phyloP scores from a whole-genome alignment of 306 rosid species.

The Quercus aquifolioides region DNA sequence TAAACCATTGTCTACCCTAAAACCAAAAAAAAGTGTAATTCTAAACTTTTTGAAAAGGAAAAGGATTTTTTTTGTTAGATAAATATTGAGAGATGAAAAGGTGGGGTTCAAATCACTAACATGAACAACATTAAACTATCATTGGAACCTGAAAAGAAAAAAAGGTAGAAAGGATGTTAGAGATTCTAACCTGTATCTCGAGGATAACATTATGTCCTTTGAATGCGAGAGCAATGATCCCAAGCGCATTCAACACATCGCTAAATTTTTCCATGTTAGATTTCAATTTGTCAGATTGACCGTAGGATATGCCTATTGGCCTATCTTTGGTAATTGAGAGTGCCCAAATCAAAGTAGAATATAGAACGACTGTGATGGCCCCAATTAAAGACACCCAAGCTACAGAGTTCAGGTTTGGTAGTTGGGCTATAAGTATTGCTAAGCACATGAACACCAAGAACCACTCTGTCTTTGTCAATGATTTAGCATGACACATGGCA shows the following conservation, averaged over 20 bases:
- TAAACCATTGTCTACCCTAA: no score
- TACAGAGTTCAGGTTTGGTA: conserved; percentile 61
- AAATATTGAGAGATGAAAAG: no score
- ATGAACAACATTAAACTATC: no score
- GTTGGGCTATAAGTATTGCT: conserved; percentile 50
- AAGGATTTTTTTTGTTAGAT: no score
- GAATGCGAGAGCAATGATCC: conserved; percentile 45
- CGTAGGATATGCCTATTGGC: conserved; percentile 25
- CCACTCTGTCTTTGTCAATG: conserved; percentile 18
- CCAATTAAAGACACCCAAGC: conserved; percentile 53
- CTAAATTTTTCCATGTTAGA: conserved; percentile 13
- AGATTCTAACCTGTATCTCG: conserved; percentile 58
- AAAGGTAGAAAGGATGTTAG: no score
- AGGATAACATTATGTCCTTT: conserved; percentile 76
- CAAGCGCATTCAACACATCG: conserved; percentile 42
- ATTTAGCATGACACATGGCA: no score
- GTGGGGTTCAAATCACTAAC: no score
- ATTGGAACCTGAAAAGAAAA: no score
- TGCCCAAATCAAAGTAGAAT: conserved; percentile 51
- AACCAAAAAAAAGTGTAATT: no score
- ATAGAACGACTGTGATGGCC: conserved; percentile 25
- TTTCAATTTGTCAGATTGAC: not conserved
- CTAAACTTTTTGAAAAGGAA: no score
- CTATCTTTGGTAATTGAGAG: conserved; percentile 45
- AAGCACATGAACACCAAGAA: conserved; percentile 47